These are phyloP conservation scores for Termitomyces sp. DNA, from an alignment of 768 basidiomycete genomes.

Conservation along the genomic window DNA sequence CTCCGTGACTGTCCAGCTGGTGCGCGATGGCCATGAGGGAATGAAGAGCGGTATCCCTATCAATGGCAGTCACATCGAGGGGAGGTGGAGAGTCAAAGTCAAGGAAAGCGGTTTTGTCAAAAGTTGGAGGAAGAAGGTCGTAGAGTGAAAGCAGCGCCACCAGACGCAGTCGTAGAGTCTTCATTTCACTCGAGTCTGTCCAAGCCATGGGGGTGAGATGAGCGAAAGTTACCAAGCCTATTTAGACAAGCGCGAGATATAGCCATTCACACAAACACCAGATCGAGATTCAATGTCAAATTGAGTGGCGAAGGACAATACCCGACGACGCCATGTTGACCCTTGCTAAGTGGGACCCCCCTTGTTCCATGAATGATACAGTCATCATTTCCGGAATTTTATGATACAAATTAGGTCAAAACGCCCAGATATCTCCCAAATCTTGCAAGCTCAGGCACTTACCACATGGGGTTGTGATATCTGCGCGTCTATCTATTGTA, in stretches of 20 bases:
- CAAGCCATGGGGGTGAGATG: neutral
- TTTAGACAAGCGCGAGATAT: neutral
- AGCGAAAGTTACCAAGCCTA: neutral
- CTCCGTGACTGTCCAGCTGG: conserved; percentile 4
- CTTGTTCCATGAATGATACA: neutral
- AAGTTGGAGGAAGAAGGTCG: conserved; percentile 14
- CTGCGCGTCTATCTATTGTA: neutral
- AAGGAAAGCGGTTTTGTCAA: conserved; percentile 12
- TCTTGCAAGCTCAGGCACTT: neutral
- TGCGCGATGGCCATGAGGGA: conserved; percentile 11
- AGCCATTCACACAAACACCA: neutral
- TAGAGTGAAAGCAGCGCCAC: conserved; percentile 16
- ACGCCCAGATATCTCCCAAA: neutral
- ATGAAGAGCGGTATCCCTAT: conserved; percentile 9
- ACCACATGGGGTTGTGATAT: conserved; percentile 5
- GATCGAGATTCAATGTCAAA: conserved; percentile 6
- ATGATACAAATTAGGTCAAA: neutral
- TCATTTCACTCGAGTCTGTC: conserved; percentile 8
- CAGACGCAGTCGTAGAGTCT: conserved; percentile 11
- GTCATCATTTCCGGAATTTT: neutral
- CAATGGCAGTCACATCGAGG: conserved; percentile 10
- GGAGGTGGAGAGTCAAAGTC: conserved; percentile 15
- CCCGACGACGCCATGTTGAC: conserved; percentile 1
- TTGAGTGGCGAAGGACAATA: conserved; percentile 2
- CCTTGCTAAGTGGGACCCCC: neutral